Base-by-base conservation (phyloP, 2,329 filamentous ascomycete species). In the Spiromastix sp. region DNA sequence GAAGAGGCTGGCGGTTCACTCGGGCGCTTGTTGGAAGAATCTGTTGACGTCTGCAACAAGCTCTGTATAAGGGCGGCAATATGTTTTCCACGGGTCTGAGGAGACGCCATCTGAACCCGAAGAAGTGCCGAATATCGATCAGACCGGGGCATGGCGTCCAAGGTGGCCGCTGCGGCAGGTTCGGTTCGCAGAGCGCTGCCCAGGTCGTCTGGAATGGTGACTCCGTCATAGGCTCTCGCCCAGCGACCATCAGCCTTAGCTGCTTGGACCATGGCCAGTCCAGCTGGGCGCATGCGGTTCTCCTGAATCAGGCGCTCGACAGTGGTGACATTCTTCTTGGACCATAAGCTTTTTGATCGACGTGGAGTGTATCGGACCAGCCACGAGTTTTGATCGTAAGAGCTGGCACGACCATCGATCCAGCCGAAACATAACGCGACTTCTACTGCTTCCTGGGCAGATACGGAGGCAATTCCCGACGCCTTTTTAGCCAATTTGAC, bases 351-450 rank as follows among this genome's bases (percentile, higher is more conserved):
- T 21, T 63, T 65, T 19, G 60, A 50, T 3, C 68, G 64, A 4
- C 74, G 71, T 2, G 73, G 74, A 1, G 73, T 75, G 57, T 74
- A 78, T 6, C 72, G 65, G 44, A 73, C 70, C 1, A 70, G 48
- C 49, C 71, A 77, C 44, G 63, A 66, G 3, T 54, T 45, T 0
- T 60, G n/a, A n/a, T n/a, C n/a, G n/a, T n/a, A n/a, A n/a, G n/a
- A n/a, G n/a, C n/a, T n/a, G n/a, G n/a, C n/a, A n/a, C n/a, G n/a
- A n/a, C n/a, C n/a, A n/a, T n/a, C n/a, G n/a, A n/a, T n/a, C n/a
- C n/a, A n/a, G n/a, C n/a, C n/a, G n/a, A n/a, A n/a, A n/a, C n/a
- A n/a, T n/a, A n/a, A n/a, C n/a, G n/a, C n/a, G n/a, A n/a, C n/a
- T n/a, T n/a, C n/a, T n/a, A n/a, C n/a, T n/a, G n/a, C n/a, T n/a